These are phyloP conservation scores for Apiotrichum sp. DNA, from an alignment of 1,284 basidiomycete species.

Conservation along the genomic window DNA sequence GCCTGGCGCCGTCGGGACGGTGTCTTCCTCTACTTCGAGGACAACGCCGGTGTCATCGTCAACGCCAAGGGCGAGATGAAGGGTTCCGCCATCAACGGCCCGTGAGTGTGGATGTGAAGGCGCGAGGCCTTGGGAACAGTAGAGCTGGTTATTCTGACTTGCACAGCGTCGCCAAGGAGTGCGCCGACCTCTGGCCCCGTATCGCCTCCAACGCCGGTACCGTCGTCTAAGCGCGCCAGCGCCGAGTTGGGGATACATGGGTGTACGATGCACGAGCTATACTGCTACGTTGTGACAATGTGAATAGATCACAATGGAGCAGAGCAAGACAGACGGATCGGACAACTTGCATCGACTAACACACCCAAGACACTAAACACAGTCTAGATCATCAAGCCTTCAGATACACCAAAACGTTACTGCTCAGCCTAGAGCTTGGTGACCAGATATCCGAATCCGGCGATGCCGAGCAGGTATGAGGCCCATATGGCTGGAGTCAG, in stretches of 20 bases:
- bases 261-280: slow-evolving; percentile 25
- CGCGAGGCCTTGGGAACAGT: slow-evolving; percentile 32
- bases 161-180: slow-evolving; percentile 46
- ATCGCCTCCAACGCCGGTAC: slow-evolving; percentile 98
- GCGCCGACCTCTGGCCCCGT: slow-evolving; percentile 98
- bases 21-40: slow-evolving; percentile 97
- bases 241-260: slow-evolving; percentile 15
- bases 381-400: too few species aligned
- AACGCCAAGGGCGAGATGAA: slow-evolving; percentile 99
- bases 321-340: not conserved
- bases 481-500: slow-evolving; percentile 23
- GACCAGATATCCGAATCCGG: slow-evolving; percentile 28
- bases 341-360: not conserved
- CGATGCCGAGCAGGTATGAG: slow-evolving; percentile 40
- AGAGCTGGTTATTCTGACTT: not conserved
- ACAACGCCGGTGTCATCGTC: slow-evolving; percentile 94
- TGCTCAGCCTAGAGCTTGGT: slow-evolving; percentile 5
- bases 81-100: slow-evolving; percentile 96
- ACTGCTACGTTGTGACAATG: not conserved
- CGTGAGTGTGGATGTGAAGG: slow-evolving; percentile 60
- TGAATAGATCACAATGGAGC: not conserved
- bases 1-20: slow-evolving; percentile 97
- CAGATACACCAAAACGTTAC: too few species aligned
- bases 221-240: slow-evolving; percentile 61
- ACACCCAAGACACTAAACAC: not conserved